phyloP scores from a whole-genome alignment of 441 rosid species.

The Pelargonium fulgidum region DNA sequence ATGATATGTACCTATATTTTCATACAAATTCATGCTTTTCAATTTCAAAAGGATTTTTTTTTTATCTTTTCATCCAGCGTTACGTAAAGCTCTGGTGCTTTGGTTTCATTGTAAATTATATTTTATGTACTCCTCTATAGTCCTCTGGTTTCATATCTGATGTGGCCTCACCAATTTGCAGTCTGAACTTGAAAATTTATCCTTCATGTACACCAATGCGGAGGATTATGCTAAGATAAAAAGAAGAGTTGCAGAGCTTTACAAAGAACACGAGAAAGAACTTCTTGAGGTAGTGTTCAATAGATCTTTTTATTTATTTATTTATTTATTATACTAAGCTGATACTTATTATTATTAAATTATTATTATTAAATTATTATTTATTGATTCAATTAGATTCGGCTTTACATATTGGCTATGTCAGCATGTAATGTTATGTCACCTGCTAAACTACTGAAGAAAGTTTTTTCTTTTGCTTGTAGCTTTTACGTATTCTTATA shows the following conservation, averaged over 20 bases:
- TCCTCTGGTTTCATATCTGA: constrained; percentile 4
- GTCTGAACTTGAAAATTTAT: constrained; percentile 92
- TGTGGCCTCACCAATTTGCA: constrained; percentile 33
- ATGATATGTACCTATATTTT: constrained; percentile 11
- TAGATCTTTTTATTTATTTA: background rate
- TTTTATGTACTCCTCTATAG: background rate
- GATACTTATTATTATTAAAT: background rate
- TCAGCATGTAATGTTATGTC: background rate
- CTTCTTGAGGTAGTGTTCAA: constrained; percentile 54
- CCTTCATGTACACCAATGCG: constrained; percentile 86
- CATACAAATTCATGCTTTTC: background rate
- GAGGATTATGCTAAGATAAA: constrained; percentile 79
- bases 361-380: background rate
- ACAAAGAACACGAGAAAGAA: constrained; percentile 86
- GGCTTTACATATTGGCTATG: no score
- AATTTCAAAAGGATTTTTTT: background rate
- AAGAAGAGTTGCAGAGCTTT: constrained; percentile 73
- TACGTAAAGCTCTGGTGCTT: background rate
- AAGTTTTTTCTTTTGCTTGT: background rate
- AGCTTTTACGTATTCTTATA: constrained; percentile 17
- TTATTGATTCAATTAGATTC: no score
- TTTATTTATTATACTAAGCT: background rate
- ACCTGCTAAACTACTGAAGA: background rate
- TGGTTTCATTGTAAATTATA: background rate
- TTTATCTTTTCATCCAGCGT: background rate